Evolutionary conservation across 495 filamentous ascomycete species (phyloP).

Genomic region (Evernia prunastri): DNA sequence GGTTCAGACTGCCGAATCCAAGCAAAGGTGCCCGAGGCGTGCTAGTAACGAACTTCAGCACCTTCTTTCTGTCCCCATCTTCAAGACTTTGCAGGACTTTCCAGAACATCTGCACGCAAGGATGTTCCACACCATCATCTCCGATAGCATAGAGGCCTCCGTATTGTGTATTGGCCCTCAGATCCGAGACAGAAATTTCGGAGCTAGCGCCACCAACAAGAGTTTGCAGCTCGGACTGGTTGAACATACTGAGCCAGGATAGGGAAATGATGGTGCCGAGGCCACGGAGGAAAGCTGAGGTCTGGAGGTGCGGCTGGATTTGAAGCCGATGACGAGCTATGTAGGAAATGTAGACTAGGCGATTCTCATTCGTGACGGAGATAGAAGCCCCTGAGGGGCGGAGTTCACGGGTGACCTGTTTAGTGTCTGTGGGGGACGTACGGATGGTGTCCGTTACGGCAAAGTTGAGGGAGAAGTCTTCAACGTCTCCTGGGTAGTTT

Average conservation of each 20-base stretch:
- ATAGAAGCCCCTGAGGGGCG: slow-evolving; percentile 67
- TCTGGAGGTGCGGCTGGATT: slow-evolving; percentile 68
- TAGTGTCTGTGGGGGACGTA: slow-evolving; percentile 34
- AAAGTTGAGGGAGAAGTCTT: slow-evolving; percentile 81
- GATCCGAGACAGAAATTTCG: slow-evolving; percentile 80
- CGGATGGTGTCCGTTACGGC: slow-evolving; percentile 75
- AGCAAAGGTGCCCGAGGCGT: slow-evolving; percentile 88
- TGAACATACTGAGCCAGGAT: slow-evolving; percentile 96
- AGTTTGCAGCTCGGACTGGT: slow-evolving; percentile 87
- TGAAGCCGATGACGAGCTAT: slow-evolving; percentile 81
- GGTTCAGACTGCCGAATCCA: slow-evolving; percentile 81
- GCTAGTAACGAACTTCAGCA: slow-evolving; percentile 92
- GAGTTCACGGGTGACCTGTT: slow-evolving; percentile 64
- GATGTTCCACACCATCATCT: slow-evolving; percentile 79
- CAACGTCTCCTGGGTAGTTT: slow-evolving; percentile 77
- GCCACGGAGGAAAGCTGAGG: slow-evolving; percentile 78
- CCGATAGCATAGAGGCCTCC: slow-evolving; percentile 82
- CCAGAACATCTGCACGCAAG: slow-evolving; percentile 84
- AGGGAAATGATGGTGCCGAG: slow-evolving; percentile 84
- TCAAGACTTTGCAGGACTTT: slow-evolving; percentile 69
- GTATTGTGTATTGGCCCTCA: slow-evolving; percentile 80
- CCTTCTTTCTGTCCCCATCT: slow-evolving; percentile 71
- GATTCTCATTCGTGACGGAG: slow-evolving; percentile 83
- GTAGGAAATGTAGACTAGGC: slow-evolving; percentile 87
- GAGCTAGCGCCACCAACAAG: slow-evolving; percentile 80